Conservation (phyloP, 352 stramenopile genomes). For the Globisporangium cederbergense region DNA sequence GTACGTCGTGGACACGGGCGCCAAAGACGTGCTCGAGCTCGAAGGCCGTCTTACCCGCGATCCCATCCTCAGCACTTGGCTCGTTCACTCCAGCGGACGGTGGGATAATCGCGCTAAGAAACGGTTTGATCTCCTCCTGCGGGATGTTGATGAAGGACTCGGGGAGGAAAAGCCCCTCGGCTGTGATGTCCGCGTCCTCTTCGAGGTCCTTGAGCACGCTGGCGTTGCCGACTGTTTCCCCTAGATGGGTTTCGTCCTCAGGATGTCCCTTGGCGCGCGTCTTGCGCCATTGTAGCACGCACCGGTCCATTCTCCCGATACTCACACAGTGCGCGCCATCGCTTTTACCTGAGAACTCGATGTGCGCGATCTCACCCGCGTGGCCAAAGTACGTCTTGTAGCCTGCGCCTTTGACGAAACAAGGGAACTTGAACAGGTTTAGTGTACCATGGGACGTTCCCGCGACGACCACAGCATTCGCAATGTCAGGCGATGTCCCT, state of each 20-base stretch:
- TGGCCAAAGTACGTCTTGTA: constrained; percentile 60
- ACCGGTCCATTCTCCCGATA: constrained; percentile 54
- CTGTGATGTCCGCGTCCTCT: constrained; percentile 46
- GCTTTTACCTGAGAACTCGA: constrained; percentile 38
- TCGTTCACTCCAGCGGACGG: constrained; percentile 35
- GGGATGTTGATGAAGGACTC: constrained; percentile 59
- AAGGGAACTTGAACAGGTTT: constrained; percentile 58
- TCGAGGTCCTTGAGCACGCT: constrained; percentile 47
- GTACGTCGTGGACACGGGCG: constrained; percentile 48
- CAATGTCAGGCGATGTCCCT: constrained; percentile 19
- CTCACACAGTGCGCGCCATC: constrained; percentile 49
- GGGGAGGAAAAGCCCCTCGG: constrained; percentile 50
- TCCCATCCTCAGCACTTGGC: constrained; percentile 35
- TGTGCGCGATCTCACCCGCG: constrained; percentile 39
- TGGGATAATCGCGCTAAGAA: constrained; percentile 56
- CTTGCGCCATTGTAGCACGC: constrained; percentile 68
- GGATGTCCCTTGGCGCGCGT: constrained; percentile 20
- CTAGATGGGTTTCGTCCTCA: not conserved
- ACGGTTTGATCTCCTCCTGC: constrained; percentile 56
- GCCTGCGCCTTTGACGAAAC: constrained; percentile 50
- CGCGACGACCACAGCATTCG: constrained; percentile 34
- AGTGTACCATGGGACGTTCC: constrained; percentile 54
- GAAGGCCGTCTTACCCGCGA: constrained; percentile 31
- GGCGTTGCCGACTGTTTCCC: constrained; percentile 13
- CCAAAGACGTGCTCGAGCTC: constrained; percentile 73